phyloP scores from a whole-genome alignment of 2,329 filamentous ascomycete genomes.

The Chrysoporthe austroafricana region DNA sequence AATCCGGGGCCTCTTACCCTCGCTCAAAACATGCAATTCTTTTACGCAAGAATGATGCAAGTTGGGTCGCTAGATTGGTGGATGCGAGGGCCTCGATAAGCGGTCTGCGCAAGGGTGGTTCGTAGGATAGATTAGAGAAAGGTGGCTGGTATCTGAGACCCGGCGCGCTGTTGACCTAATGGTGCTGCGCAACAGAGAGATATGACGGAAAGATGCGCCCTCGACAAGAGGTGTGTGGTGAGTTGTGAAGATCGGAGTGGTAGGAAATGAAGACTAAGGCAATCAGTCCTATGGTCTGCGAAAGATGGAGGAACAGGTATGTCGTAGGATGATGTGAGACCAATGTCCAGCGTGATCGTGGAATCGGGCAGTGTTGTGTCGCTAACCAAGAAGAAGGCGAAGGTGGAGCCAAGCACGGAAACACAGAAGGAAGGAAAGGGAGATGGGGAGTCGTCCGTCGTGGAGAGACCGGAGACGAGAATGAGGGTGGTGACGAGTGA shows the following conservation, averaged over 20 bases:
- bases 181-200: background rate
- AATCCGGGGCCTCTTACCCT: slow-evolving; percentile 6
- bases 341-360: slow-evolving; percentile 9
- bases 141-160: slow-evolving; percentile 25
- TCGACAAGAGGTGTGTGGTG: background rate
- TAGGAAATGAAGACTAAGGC: slow-evolving; percentile 19
- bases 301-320: slow-evolving; percentile 15
- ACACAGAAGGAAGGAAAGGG: slow-evolving; percentile 1
- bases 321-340: slow-evolving; percentile 17
- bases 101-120: slow-evolving; percentile 19
- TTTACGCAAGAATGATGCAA: background rate
- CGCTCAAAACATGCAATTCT: slow-evolving; percentile 13
- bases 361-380: slow-evolving; percentile 10
- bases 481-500: slow-evolving; percentile 1
- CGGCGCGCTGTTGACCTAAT: background rate
- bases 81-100: slow-evolving; percentile 15
- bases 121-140: slow-evolving; percentile 21
- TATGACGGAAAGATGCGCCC: slow-evolving; percentile 1
- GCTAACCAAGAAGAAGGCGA: slow-evolving; percentile 9
- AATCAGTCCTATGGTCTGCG: slow-evolving; percentile 16
- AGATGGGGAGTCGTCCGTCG: background rate
- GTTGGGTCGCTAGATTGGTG: slow-evolving; percentile 23
- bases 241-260: background rate
- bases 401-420: background rate
- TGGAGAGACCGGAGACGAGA: background rate